phyloP scores from a whole-genome alignment of 306 rosid species.

The Cyclanthera cordifolia region DNA sequence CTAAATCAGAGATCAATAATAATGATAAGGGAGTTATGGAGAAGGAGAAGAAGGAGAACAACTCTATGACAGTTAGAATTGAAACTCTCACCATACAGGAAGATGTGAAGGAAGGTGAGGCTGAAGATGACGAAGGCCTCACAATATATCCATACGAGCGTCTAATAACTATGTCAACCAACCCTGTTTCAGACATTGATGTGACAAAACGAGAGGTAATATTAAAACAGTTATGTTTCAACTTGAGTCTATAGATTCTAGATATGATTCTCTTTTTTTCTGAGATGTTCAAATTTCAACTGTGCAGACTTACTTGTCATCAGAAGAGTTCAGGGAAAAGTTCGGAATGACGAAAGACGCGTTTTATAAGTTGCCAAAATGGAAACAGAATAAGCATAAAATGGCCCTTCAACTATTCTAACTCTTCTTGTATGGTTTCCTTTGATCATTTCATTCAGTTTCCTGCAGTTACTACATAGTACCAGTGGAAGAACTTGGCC shows the following conservation, averaged over 20 bases:
- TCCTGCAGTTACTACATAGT: slow-evolving; percentile 27
- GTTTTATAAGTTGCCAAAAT: slow-evolving; percentile 74
- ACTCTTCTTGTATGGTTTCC: slow-evolving; percentile 21
- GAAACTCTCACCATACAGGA: slow-evolving; percentile 72
- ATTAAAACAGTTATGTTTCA: slow-evolving; percentile 8
- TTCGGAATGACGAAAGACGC: slow-evolving; percentile 61
- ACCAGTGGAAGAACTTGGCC: slow-evolving; percentile 40
- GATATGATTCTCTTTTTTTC: slow-evolving; percentile 12
- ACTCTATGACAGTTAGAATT: slow-evolving; percentile 35
- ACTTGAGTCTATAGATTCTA: slow-evolving; percentile 1
- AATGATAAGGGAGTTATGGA: background rate
- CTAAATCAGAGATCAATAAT: slow-evolving; percentile 29
- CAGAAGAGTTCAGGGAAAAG: slow-evolving; percentile 67
- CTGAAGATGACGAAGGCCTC: slow-evolving; percentile 68
- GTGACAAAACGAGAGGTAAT: slow-evolving; percentile 92
- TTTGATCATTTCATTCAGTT: slow-evolving; percentile 23
- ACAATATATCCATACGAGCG: slow-evolving; percentile 61
- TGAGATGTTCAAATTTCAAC: slow-evolving; percentile 25
- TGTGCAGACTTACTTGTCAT: slow-evolving; percentile 70
- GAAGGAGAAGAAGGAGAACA: slow-evolving; percentile 17
- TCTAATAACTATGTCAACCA: slow-evolving; percentile 45
- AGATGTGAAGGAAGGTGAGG: slow-evolving; percentile 77
- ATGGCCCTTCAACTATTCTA: slow-evolving; percentile 77
- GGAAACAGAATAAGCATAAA: slow-evolving; percentile 98
- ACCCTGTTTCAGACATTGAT: slow-evolving; percentile 65